These are phyloP conservation scores for Marchantia polymorpha DNA, from an alignment of 225 moss, liverwort and hornwort species.

Conservation along the genomic window DNA sequence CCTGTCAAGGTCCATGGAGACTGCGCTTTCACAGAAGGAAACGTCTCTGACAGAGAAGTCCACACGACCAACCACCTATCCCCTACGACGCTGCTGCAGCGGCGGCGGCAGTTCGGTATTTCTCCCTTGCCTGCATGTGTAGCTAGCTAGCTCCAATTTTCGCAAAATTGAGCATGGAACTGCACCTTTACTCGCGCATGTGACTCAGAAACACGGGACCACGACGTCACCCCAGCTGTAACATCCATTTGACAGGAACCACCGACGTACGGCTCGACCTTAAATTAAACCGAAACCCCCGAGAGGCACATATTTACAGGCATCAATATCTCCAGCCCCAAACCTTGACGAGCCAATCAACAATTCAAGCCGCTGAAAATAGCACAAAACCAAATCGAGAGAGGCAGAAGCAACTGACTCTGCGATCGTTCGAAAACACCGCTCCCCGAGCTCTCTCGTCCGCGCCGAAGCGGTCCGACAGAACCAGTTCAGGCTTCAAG, in stretches of 20 bases:
- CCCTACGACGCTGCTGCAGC: neutral
- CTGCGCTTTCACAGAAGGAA: neutral
- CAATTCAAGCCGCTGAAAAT: neutral
- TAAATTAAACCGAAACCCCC: neutral
- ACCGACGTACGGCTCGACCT: conserved; percentile 1
- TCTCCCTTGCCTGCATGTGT: neutral
- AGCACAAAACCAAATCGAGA: neutral
- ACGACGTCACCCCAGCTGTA: neutral
- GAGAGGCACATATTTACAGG: neutral
- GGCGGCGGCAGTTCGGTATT: neutral
- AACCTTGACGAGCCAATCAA: neutral
- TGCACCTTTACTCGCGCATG: neutral
- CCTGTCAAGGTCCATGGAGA: neutral
- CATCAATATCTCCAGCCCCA: neutral
- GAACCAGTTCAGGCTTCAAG: conserved; percentile 2
- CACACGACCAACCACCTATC: conserved; percentile 4
- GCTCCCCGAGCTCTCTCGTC: neutral
- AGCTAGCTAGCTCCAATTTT: neutral
- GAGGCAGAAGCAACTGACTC: neutral
- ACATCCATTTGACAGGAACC: neutral
- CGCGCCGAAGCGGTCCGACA: neutral
- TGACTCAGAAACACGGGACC: neutral
- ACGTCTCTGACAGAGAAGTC: neutral
- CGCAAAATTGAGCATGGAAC: neutral
- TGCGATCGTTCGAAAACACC: neutral